Base-by-base conservation (phyloP, 2,329 filamentous ascomycete species). In the Trichoderma atrobrunneum region DNA sequence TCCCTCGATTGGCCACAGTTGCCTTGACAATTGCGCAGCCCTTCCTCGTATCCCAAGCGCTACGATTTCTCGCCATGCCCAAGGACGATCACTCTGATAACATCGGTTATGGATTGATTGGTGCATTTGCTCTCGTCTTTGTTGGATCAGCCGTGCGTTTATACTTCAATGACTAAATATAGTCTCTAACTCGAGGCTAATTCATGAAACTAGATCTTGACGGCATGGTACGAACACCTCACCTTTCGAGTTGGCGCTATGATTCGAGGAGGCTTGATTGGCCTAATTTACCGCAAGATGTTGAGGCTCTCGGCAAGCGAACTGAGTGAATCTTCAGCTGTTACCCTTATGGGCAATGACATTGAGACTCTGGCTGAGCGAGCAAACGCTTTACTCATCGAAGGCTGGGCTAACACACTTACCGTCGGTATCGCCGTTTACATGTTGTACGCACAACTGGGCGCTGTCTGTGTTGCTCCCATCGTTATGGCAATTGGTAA, bases 221-320 rank as follows among this genome's bases (percentile, higher is more conserved):
- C 77, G 12, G 79, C 78, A 1, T 81, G 80, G 76, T 80, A 80
- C 60, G 79, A 81, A 39, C 78, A 81, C 30, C 70, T 80, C 8
- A 77, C 77, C 2, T 81, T 78, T 34, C 74, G 80, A 5, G 78
- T 75, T 2, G 75, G 75, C 2, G 76, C 78, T 10, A 79, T 80
- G 76, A 75, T 79, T 1, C 76, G 79, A 6, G 79, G 79, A 11
- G 78, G 77, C 7, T 70, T 80, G 6, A 80, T 80, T 51, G 74
- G 76, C 3, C 64, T 79, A 26, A 74, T 80, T 57, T 80, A 80
- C 12, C 57, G 75, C 60, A 80, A 80, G 51, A 75, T 79, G 72
- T 71, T 79, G 70, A 78, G 69, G 26, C 73, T 81, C 11, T 76
- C 78, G 1, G 76, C 74, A 0, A 70, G 75, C 8, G 73, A 78